Evolutionary conservation across 2,329 filamentous ascomycete species (phyloP).

Genomic region (Zymoseptoria brevis): DNA sequence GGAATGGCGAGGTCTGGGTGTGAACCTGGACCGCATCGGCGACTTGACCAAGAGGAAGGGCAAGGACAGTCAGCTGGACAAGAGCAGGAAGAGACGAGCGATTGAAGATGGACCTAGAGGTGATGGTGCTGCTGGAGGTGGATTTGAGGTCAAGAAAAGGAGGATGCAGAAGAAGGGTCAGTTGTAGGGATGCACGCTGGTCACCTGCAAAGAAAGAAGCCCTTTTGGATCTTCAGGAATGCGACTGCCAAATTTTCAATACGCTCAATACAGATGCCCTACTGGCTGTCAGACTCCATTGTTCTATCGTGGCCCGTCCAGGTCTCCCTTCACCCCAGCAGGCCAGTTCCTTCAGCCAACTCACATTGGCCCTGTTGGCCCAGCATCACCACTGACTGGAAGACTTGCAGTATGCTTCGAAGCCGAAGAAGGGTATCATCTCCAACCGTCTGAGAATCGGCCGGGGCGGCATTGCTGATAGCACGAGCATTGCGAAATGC

Average conservation of each 20-base stretch:
- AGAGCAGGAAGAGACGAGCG: conserved; percentile 74
- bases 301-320: background rate
- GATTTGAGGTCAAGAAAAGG: conserved; percentile 64
- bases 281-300: background rate
- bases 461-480: too few relatives aligned
- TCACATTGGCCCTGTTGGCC: background rate
- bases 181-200: conserved; percentile 13
- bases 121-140: conserved; percentile 63
- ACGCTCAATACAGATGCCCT: background rate
- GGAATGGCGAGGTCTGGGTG: conserved; percentile 80
- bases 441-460: too few relatives aligned
- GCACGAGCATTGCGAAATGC: too few relatives aligned
- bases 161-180: conserved; percentile 34
- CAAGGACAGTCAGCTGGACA: conserved; percentile 59
- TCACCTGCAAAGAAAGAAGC: background rate
- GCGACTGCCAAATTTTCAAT: background rate
- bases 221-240: background rate
- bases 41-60: conserved; percentile 66
- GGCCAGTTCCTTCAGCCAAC: background rate
- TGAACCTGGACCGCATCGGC: conserved; percentile 80
- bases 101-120: conserved; percentile 65
- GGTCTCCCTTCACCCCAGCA: background rate
- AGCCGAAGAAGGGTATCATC: too few relatives aligned
- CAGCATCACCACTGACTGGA: background rate
- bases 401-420: too few relatives aligned